Evolutionary conservation across 306 rosid genomes (phyloP), one percentile per base, ranked within the genome.

Genomic region (Medicago ruthenica): DNA sequence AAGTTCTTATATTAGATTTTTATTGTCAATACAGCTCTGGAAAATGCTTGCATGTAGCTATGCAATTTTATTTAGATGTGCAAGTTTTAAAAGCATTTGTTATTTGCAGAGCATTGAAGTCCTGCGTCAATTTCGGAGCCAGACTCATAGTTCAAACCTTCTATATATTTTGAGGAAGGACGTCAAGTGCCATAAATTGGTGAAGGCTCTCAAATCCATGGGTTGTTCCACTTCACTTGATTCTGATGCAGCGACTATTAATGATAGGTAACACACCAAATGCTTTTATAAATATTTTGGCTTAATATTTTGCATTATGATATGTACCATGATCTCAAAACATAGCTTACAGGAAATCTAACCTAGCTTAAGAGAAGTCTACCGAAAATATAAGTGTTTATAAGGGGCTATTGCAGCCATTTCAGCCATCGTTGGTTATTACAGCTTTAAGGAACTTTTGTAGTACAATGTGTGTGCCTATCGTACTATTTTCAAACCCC

Each of bases 101-200:
- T 51, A 62, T 57, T 73, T 71, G 81, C 86, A 92, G 96, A 79
- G 86, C 71, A 55, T 84, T 53, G 79, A 71, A 73, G 71, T 75
- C 82, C 71, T 89, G 60, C 83, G 84, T 67, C 80, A 65, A 61
- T 77, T 76, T 54, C 41, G 55, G 77, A 78, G 77, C 22, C 39
- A 21, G n/a, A 44, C 66, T 36, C 81, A 58, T 31, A 87, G 59
- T 24, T 77, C 84, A 67, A 78, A 86, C 45, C 77, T 86, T 82
- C 85, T 89, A 50, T 84, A 59, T 80, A 72, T 89, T 58, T 73
- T 85, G 15, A 83, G 85, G 82, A 85, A 85, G 66, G 88, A 80
- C 65, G 53, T 77, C 55, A 86, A 83, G 71, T 20, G 76, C 71
- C 53, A 45, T 45, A 70, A 84, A 54, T 65, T 91, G 81, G 84